Evolutionary conservation across 148 eudicot species (phyloP), one percentile per base, ranked within the genome.

Genomic region (Rhododendron mucronatum): DNA sequence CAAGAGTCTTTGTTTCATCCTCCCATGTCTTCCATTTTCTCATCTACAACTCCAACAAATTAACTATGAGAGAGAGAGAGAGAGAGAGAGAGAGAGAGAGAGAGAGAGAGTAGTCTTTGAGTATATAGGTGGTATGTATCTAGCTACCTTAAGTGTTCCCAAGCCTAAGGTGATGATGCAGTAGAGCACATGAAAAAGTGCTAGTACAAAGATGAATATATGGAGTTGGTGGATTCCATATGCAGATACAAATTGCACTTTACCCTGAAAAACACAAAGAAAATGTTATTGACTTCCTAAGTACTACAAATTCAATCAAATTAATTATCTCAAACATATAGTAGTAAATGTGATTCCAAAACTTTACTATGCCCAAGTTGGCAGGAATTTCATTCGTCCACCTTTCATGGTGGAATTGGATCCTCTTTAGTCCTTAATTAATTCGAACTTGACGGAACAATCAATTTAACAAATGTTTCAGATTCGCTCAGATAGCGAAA

Each of bases 11-110:
- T 57, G 91, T 92, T 87, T 92, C 93, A 48, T 82, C 74, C 82
- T 92, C 93, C 93, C 93, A 92, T 13, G 77, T 71, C 85, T 86
- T 90, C 93, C 93, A 92, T 74, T 45, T 86, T 39, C 91, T 90
- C 93, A 92, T 92, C 93, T 92, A 82, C 82, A 89, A 23, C 13
- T 14, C 15, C 28, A 18, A 55, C 5, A 48, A 35, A 55, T 53
- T 53, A 14, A 55, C 12, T 13, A 44, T 41, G 7, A 35, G 41
- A 61, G 51, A 59, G 74, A 67, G 74, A 26, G 67, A 21, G 69
- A 61, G 65, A 59, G 65, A 59, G 26, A 63, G 65, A 59, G 26
- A 63, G 69, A 23, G 69, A 23, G 69, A 7, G 69, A 55, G 61
- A 55, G 23, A 57, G 63, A 59, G 65, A 20, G 10, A 59, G 65